A percentile compares a stretch with the other conserved stretches of the same genome.
These are phyloP conservation scores for Akanthomyces muscarius DNA, from an alignment of 2,329 filamentous ascomycete species.

Conservation along the genomic window DNA sequence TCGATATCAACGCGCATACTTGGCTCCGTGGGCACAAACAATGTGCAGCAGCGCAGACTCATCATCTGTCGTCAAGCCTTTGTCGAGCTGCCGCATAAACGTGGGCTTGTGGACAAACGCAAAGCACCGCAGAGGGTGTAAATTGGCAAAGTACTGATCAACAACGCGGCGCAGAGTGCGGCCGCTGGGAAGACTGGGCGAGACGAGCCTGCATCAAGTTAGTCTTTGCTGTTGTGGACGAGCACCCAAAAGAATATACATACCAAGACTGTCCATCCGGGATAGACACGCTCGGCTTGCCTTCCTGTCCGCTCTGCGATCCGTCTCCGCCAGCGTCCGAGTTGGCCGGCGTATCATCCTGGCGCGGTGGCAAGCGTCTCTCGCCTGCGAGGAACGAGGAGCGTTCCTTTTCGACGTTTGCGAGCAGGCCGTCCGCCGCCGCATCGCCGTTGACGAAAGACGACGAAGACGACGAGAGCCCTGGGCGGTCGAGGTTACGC, in stretches of 20 bases:
- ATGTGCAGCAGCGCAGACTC: slow-evolving; percentile 35
- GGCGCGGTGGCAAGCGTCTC: slow-evolving; percentile 14
- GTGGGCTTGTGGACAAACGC: slow-evolving; percentile 39
- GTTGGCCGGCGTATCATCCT: slow-evolving; percentile 8
- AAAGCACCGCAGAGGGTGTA: slow-evolving; percentile 39
- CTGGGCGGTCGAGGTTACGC: slow-evolving; percentile 28
- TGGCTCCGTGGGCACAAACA: slow-evolving; percentile 37
- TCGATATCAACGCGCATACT: slow-evolving; percentile 24
- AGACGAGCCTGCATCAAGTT: slow-evolving; percentile 29
- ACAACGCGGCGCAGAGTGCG: slow-evolving; percentile 34
- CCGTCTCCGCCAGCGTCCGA: slow-evolving; percentile 7
- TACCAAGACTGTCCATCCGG: slow-evolving; percentile 21
- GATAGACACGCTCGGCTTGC: slow-evolving; percentile 5
- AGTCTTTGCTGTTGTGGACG: not conserved
- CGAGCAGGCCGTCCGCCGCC: slow-evolving; percentile 5
- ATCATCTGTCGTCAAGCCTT: slow-evolving; percentile 33
- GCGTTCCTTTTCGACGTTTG: slow-evolving; percentile 14
- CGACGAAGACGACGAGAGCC: not conserved
- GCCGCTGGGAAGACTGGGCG: slow-evolving; percentile 30
- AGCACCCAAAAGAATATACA: not conserved
- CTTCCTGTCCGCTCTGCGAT: not conserved
- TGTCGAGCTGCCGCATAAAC: slow-evolving; percentile 36
- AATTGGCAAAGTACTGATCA: slow-evolving; percentile 37
- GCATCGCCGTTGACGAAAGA: slow-evolving; percentile 11
- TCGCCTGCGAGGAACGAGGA: slow-evolving; percentile 9